A percentile compares a stretch with the other conserved stretches of the same genome.
phyloP scores from a whole-genome alignment of 257 asterid genomes.

The Forsythia suspensa region DNA sequence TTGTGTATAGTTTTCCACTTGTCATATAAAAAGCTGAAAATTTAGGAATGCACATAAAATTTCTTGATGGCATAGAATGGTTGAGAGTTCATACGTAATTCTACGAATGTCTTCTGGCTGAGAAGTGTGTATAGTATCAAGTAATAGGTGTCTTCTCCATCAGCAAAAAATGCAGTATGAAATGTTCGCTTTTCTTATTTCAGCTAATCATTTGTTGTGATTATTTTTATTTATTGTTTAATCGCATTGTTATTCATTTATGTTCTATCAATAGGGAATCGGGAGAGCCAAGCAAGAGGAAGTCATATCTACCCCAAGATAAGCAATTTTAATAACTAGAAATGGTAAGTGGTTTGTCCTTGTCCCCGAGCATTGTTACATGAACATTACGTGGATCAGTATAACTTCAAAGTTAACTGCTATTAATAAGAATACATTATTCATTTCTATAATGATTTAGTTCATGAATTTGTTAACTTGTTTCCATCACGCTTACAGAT shows the following conservation, averaged over 20 bases:
- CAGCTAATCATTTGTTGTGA: conserved; percentile 15
- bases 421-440: background rate
- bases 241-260: conserved; percentile 4
- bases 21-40: background rate
- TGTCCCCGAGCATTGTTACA: conserved; percentile 6
- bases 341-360: conserved; percentile 57
- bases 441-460: conserved; percentile 12
- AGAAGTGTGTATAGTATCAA: background rate
- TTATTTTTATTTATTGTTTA: conserved; percentile 9
- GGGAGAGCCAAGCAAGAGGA: conserved; percentile 94
- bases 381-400: background rate
- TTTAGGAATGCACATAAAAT: background rate
- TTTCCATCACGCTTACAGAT: background rate
- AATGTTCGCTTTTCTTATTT: background rate
- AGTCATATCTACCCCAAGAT: conserved; percentile 86
- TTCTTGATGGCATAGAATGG: background rate
- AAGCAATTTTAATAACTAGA: conserved; percentile 93
- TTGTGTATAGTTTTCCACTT: background rate
- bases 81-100: background rate
- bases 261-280: conserved; percentile 69
- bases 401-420: background rate
- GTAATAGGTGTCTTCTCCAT: conserved; percentile 2
- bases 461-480: conserved; percentile 8
- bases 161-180: background rate
- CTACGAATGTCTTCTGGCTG: conserved; percentile 6